These are phyloP conservation scores for Solanum hybrid DNA, from an alignment of 305 asterid genomes.

Conservation along the genomic window DNA sequence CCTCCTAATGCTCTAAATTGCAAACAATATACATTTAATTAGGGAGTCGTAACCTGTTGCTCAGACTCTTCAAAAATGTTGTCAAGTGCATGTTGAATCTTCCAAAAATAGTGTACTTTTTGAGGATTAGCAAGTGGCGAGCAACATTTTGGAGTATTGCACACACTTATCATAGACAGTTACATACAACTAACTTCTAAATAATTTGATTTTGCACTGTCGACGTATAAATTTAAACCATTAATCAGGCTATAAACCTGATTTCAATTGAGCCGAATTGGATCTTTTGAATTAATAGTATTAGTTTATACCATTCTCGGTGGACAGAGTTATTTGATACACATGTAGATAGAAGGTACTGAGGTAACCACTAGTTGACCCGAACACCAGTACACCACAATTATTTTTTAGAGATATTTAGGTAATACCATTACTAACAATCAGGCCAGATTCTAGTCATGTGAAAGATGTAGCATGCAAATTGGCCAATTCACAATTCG, in stretches of 20 bases:
- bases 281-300: not conserved
- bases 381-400: not conserved
- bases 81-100: not conserved
- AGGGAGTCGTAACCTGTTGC: not conserved
- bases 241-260: not conserved
- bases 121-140: not conserved
- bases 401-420: not conserved
- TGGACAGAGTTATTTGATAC: not conserved
- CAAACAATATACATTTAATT: not conserved
- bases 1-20: not conserved
- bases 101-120: not conserved
- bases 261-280: not conserved
- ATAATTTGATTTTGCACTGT: not conserved
- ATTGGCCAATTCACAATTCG: not conserved
- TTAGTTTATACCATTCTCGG: not conserved
- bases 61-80: not conserved
- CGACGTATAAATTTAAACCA: not conserved
- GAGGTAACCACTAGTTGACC: not conserved
- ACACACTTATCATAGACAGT: not conserved
- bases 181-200: not conserved
- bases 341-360: not conserved
- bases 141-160: not conserved
- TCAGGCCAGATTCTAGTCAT: not conserved
- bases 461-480: not conserved
- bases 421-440: not conserved